Evolutionary conservation across 2,329 filamentous ascomycete genomes (phyloP).

Genomic region (Periglandula ipomoeae): DNA sequence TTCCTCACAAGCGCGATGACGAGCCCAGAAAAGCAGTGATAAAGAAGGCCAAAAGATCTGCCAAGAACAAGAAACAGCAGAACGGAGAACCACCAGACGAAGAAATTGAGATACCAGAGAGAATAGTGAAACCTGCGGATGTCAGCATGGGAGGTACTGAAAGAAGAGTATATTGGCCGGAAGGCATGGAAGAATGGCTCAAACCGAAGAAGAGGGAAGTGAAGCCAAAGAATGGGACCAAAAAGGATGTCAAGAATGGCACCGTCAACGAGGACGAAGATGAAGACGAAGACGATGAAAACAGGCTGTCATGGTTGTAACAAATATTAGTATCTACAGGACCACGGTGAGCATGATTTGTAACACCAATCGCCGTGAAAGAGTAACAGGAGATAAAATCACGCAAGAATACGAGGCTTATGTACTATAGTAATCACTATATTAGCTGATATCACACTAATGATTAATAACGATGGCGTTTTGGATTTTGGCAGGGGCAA

Average conservation of each 20-base stretch:
- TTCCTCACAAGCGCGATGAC: slow-evolving; percentile 68
- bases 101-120: slow-evolving; percentile 26
- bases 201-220: slow-evolving; percentile 66
- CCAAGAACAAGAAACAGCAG: slow-evolving; percentile 28
- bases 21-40: slow-evolving; percentile 46
- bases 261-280: not conserved
- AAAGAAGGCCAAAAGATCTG: slow-evolving; percentile 31
- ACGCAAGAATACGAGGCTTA: too few relatives aligned
- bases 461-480: too few relatives aligned
- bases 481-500: too few relatives aligned
- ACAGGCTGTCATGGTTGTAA: too few relatives aligned
- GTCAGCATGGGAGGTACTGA: slow-evolving; percentile 80
- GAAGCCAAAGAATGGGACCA: slow-evolving; percentile 32
- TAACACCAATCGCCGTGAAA: too few relatives aligned
- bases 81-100: slow-evolving; percentile 27
- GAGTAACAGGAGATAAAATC: too few relatives aligned
- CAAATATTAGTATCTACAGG: too few relatives aligned
- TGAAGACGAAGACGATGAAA: not conserved
- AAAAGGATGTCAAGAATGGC: slow-evolving; percentile 18
- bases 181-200: slow-evolving; percentile 84
- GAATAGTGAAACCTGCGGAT: slow-evolving; percentile 53
- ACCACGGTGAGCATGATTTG: too few relatives aligned
- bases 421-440: too few relatives aligned
- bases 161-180: slow-evolving; percentile 80
- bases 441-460: too few relatives aligned